Conservation (phyloP, 1,284 basidiomycete genomes). For the Ganoderma boninense region DNA sequence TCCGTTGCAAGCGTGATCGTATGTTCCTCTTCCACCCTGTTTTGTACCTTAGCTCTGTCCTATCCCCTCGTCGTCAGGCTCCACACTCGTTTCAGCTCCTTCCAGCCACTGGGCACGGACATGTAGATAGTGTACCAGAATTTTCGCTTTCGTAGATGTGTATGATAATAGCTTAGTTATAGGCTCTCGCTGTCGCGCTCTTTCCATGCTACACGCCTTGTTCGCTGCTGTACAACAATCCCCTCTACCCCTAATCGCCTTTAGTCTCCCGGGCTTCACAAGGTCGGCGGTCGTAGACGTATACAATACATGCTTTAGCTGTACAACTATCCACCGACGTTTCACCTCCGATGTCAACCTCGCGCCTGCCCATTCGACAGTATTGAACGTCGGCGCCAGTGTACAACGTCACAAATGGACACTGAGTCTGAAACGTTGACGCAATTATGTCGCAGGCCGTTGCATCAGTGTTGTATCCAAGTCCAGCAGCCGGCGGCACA, state of each 20-base stretch:
- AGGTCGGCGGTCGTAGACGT: conserved; percentile 3
- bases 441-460: background rate
- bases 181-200: background rate
- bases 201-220: background rate
- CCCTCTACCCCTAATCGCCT: background rate
- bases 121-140: background rate
- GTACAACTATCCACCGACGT: background rate
- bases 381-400: background rate
- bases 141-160: background rate
- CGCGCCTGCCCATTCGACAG: background rate
- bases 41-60: background rate
- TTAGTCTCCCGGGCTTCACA: background rate
- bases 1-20: conserved; percentile 3
- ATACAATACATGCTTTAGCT: background rate
- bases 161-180: background rate
- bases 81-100: background rate
- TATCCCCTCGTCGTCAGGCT: background rate
- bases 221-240: background rate
- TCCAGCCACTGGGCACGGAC: background rate
- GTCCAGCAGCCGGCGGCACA: too few relatives aligned
- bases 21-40: background rate
- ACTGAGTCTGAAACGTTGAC: background rate
- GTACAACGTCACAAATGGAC: background rate
- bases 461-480: too few relatives aligned
- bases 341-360: background rate